Evolutionary conservation across 805 yeast species (phyloP), one percentile per base, ranked within the genome.

Genomic region (Metschnikowia noctiluminum): DNA sequence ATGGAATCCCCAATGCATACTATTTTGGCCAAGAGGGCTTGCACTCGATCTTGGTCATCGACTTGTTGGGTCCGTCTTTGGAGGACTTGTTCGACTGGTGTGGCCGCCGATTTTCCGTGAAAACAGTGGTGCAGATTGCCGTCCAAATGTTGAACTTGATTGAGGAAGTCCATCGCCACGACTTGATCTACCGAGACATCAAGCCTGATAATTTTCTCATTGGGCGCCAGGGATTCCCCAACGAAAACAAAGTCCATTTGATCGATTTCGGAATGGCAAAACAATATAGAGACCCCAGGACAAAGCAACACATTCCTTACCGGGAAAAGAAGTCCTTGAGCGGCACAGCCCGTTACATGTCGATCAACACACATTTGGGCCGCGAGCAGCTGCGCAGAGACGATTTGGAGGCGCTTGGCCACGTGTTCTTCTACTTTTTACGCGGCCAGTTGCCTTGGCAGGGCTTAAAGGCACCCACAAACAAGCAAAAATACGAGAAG

Each of bases 401-500:
- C 70, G 99, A 92, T 68, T 78, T 92, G 60, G 99, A 94, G 72
- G 85, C 94, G 53, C 79, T 92, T 62, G 98, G 97, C 43, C 92
- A 92, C 65, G 97, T 92, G 46, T 77, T 94, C 60, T 88, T 92
- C 59, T 92, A 92, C 71, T 94, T 92, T 66, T 87, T 96, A 69
- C 82, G 96, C 50, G 98, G 99, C 39, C 87, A 96, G 14, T 80
- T 92, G 61, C 99, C 99, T 46, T 92, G 99, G 99, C 99, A 92
- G 71, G 99, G 99, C 4, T 79, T 92, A 62, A 90, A 90, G 70
- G 99, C 98, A 36, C 94, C 92, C 27, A 89, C 97, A 13, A 92
- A 92, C 73, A 88, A 96, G 73, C 97, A 92, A 69, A 92, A 94
- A 71, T 92, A 92, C 70, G 97, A 92, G 71, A 81, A 97, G 53